These are phyloP conservation scores for Xylaria sp. DNA, from an alignment of 2,329 filamentous ascomycete genomes.

Conservation along the genomic window DNA sequence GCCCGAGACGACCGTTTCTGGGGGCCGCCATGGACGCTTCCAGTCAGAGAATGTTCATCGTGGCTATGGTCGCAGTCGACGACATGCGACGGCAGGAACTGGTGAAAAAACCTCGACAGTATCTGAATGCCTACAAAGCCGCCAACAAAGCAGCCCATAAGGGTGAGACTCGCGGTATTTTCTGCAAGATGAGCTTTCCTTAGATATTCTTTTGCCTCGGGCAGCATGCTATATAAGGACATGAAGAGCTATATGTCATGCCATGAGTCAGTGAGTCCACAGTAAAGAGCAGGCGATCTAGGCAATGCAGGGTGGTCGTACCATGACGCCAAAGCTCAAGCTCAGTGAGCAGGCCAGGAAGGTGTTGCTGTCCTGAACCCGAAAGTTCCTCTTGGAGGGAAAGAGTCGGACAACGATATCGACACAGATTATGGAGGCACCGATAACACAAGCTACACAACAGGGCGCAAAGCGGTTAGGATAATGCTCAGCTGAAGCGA, in stretches of 20 bases:
- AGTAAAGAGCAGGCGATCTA: not conserved
- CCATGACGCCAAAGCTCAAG: constrained; percentile 96
- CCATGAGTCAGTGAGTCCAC: not conserved
- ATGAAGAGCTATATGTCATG: constrained; percentile 78
- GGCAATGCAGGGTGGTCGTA: constrained; percentile 55
- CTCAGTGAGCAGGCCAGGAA: constrained; percentile 91
- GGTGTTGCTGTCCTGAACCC: constrained; percentile 86
- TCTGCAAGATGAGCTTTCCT: constrained; percentile 73
- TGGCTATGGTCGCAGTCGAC: constrained; percentile 84
- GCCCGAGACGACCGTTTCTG: constrained; percentile 45
- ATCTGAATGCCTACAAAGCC: constrained; percentile 82
- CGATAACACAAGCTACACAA: constrained; percentile 70
- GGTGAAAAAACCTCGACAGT: constrained; percentile 77
- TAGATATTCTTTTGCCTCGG: constrained; percentile 84
- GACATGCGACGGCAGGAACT: constrained; percentile 79
- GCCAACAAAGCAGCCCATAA: constrained; percentile 75
- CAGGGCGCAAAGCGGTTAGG: constrained; percentile 34
- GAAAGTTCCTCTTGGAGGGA: constrained; percentile 79
- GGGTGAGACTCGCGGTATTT: constrained; percentile 72
- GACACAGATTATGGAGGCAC: constrained; percentile 86
- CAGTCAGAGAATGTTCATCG: constrained; percentile 59
- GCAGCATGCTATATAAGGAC: constrained; percentile 91
- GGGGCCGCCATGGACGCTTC: constrained; percentile 44
- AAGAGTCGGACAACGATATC: constrained; percentile 80
- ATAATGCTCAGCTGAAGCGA: constrained; percentile 3